These are phyloP conservation scores for Neopestalotiopsis sp. DNA, from an alignment of 2,329 filamentous ascomycete species.

Conservation along the genomic window DNA sequence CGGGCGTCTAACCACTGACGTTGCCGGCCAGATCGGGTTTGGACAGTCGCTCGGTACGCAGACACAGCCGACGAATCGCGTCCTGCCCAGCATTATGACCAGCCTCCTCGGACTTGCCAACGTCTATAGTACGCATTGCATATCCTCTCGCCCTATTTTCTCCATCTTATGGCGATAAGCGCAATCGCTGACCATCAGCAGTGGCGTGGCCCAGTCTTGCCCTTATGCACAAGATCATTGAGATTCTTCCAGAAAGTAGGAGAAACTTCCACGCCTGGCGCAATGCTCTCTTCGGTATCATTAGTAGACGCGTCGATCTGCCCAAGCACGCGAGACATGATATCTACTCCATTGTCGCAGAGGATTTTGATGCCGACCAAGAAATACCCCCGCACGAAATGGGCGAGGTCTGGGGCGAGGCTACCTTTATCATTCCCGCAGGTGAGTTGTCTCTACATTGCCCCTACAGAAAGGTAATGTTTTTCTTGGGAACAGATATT, in stretches of 20 bases:
- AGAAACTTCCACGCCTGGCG: background rate
- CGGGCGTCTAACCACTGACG: conserved; percentile 24
- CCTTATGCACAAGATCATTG: background rate
- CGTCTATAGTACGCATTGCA: background rate
- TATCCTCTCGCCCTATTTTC: background rate
- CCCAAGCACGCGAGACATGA: conserved; percentile 25
- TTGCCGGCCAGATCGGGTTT: conserved; percentile 28
- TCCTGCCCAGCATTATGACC: background rate
- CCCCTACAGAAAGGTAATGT: background rate
- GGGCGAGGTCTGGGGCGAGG: conserved; percentile 19
- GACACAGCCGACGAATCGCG: conserved; percentile 17
- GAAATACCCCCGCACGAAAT: conserved; percentile 18
- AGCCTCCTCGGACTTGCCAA: background rate
- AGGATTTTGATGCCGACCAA: background rate
- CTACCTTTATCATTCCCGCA: conserved; percentile 14
- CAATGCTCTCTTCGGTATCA: conserved; percentile 24
- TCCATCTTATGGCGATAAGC: background rate
- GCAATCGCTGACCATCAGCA: background rate
- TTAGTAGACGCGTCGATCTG: conserved; percentile 25
- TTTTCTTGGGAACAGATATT: background rate
- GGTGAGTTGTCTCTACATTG: background rate
- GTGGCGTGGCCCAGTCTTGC: conserved; percentile 3
- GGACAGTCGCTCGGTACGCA: conserved; percentile 27
- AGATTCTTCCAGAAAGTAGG: background rate
- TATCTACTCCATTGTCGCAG: conserved; percentile 21